Evolutionary conservation across 1,284 basidiomycete genomes (phyloP).

Genomic region (Ganoderma lucidum): DNA sequence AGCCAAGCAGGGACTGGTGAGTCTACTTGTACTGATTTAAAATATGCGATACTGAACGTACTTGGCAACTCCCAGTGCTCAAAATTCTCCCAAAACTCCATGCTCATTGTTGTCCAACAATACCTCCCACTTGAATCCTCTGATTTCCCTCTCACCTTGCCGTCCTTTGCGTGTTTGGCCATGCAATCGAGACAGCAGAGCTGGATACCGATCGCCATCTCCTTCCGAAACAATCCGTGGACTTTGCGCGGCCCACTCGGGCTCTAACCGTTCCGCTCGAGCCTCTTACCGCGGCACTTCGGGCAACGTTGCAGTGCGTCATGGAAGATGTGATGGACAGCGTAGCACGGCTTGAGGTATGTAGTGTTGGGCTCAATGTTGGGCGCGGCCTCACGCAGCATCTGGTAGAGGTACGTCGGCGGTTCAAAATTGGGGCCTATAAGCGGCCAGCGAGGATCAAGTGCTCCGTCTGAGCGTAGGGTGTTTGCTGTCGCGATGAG

Average conservation of each 20-base stretch:
- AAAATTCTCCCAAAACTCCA: not conserved
- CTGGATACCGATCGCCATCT: not conserved
- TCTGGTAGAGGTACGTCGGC: not conserved
- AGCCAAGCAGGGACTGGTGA: too few species aligned
- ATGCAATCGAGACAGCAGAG: not conserved
- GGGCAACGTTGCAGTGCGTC: not conserved
- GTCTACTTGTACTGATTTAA: not conserved
- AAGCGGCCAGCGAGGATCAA: not conserved
- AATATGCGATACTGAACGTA: not conserved
- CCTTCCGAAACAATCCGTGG: not conserved
- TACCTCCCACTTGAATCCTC: not conserved
- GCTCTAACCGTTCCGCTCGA: not conserved
- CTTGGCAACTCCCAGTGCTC: not conserved
- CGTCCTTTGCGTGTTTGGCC: not conserved
- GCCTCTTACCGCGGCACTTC: not conserved
- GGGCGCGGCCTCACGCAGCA: not conserved
- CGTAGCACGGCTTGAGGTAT: not conserved
- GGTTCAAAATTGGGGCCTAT: not conserved
- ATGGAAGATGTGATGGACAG: not conserved
- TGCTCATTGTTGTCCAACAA: not conserved
- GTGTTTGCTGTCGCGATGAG: not conserved
- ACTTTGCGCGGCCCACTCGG: not conserved
- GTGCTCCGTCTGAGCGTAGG: not conserved
- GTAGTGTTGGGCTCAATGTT: not conserved
- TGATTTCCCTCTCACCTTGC: too few species aligned